Conservation (phyloP, 2,329 filamentous ascomycete species). For the Hymenoscyphus fraxineus region DNA sequence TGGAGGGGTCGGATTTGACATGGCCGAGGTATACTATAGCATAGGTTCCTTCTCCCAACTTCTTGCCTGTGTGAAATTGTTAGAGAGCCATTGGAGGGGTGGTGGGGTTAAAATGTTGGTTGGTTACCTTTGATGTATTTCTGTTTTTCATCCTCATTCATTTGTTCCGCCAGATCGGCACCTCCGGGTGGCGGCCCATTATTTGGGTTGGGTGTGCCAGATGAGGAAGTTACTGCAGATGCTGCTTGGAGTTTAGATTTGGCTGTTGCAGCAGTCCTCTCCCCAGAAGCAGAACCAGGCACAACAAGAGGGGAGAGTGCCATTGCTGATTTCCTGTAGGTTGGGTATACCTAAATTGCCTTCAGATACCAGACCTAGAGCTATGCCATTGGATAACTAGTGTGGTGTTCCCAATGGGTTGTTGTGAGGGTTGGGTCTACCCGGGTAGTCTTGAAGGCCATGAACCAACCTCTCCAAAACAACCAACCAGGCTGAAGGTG, state of each 20-base stretch:
- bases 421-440: background rate
- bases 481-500: conserved; percentile 3
- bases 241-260: conserved; percentile 21
- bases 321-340: conserved; percentile 14
- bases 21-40: conserved; percentile 91
- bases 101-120: conserved; percentile 7
- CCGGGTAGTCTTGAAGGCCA: background rate
- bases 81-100: conserved; percentile 7
- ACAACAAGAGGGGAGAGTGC: conserved; percentile 26
- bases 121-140: conserved; percentile 80
- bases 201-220: conserved; percentile 22
- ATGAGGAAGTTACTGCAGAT: conserved; percentile 14
- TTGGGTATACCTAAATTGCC: background rate
- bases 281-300: conserved; percentile 20
- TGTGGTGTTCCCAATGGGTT: background rate
- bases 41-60: conserved; percentile 94
- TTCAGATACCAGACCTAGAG: background rate
- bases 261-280: conserved; percentile 11
- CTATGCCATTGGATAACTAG: background rate
- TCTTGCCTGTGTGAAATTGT: conserved; percentile 58
- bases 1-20: conserved; percentile 65
- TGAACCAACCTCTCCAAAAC: background rate
- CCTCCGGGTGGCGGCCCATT: conserved; percentile 21
- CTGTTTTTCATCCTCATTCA: conserved; percentile 76
- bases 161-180: conserved; percentile 69